Conservation (phyloP, 164 flowering plant genomes). For the Cinnamomum chago region DNA sequence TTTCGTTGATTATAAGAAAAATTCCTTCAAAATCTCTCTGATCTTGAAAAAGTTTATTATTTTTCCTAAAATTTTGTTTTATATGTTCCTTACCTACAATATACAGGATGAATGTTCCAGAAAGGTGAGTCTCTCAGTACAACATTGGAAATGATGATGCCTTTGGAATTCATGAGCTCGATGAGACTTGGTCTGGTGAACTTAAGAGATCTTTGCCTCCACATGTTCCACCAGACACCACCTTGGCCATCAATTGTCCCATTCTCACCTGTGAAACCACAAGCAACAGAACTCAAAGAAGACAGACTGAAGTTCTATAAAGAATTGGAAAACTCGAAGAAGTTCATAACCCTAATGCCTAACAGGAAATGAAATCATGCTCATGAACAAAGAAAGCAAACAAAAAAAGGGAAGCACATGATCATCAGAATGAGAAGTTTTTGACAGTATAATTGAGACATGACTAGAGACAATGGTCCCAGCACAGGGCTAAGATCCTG, state of each 20-base stretch:
- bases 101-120: constrained; percentile 97
- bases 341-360: too few relatives aligned
- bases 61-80: not conserved
- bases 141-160: constrained; percentile 81
- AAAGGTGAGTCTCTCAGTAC: constrained; percentile 83
- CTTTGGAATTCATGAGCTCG: constrained; percentile 71
- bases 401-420: too few relatives aligned
- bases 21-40: too few relatives aligned
- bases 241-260: constrained; percentile 99
- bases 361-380: too few relatives aligned
- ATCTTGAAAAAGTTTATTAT: too few relatives aligned
- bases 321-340: not conserved
- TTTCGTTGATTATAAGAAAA: too few relatives aligned
- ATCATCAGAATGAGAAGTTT: too few relatives aligned
- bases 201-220: constrained; percentile 71
- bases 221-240: constrained; percentile 99
- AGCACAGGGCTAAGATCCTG: too few relatives aligned
- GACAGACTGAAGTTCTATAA: not conserved
- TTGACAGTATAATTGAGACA: too few relatives aligned
- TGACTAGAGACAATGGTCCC: too few relatives aligned
- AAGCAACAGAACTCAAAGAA: not conserved
- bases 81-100: constrained; percentile 51
- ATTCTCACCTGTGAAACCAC: constrained; percentile 66
- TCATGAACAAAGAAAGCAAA: too few relatives aligned
- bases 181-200: constrained; percentile 83